These are phyloP conservation scores for Obelidium mucronatum DNA, from an alignment of 192 early-diverging fungal genomes.

Conservation along the genomic window DNA sequence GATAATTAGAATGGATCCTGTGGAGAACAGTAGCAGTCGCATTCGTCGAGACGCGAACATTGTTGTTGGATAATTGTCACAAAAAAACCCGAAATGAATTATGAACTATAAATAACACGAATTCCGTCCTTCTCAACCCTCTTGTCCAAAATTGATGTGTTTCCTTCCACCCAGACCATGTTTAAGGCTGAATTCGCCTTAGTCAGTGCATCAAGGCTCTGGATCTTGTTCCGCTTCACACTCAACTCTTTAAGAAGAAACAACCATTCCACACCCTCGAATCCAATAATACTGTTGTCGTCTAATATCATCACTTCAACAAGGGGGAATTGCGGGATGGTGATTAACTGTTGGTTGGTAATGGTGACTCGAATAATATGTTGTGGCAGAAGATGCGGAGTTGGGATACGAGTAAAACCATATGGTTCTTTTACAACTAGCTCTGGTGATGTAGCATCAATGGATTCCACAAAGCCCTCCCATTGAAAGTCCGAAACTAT, in stretches of 20 bases:
- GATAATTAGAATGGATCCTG: background rate
- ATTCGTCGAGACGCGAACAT: too few species aligned
- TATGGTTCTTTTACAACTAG: background rate
- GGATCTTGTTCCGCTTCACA: background rate
- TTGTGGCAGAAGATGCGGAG: background rate
- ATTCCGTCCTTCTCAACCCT: background rate
- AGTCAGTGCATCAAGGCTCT: background rate
- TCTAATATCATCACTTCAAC: background rate
- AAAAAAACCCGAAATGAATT: background rate
- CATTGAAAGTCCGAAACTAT: constrained; percentile 18
- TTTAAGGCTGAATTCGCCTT: background rate
- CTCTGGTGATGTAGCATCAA: background rate
- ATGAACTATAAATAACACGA: background rate
- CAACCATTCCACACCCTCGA: background rate
- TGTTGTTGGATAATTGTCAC: too few species aligned
- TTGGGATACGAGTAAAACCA: background rate
- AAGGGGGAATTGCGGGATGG: constrained; percentile 12
- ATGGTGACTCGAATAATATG: background rate
- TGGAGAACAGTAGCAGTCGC: too few species aligned
- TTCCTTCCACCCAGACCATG: background rate
- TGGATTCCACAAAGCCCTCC: background rate
- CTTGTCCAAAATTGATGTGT: too few species aligned
- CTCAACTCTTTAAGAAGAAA: background rate
- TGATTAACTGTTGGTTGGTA: background rate
- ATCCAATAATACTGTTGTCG: background rate